Conservation (phyloP, 352 stramenopile species). For the Stramenopiles sp. region DNA sequence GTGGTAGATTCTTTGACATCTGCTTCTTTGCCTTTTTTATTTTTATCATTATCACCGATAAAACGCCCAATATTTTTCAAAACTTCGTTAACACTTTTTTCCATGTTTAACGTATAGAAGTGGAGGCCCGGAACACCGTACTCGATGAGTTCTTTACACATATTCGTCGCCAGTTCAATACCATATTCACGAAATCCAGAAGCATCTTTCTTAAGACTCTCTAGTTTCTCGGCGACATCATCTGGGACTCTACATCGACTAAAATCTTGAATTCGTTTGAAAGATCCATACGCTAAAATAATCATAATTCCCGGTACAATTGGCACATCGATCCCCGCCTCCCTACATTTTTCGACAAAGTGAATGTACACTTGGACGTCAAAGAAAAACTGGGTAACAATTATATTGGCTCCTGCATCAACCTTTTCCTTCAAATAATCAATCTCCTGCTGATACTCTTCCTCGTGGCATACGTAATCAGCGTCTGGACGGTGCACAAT, state of each 20-base stretch:
- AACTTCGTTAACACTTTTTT: constrained; percentile 28
- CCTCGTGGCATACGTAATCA: constrained; percentile 25
- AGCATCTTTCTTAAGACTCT: neutral
- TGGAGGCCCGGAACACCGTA: constrained; percentile 38
- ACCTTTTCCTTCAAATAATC: constrained; percentile 90
- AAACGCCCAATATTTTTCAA: too few relatives aligned
- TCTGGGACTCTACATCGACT: neutral
- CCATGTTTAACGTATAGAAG: constrained; percentile 74
- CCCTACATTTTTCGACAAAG: constrained; percentile 74
- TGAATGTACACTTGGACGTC: constrained; percentile 77
- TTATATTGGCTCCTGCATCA: constrained; percentile 87
- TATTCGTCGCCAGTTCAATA: neutral
- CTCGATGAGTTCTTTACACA: neutral
- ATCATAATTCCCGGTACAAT: constrained; percentile 98
- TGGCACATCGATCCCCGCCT: constrained; percentile 68
- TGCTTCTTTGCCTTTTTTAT: too few relatives aligned
- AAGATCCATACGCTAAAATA: constrained; percentile 32
- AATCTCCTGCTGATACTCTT: constrained; percentile 73
- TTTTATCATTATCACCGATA: too few relatives aligned
- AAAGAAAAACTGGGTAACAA: constrained; percentile 99
- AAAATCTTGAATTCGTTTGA: neutral
- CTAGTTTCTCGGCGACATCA: neutral
- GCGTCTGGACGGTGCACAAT: too few relatives aligned
- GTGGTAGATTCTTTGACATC: too few relatives aligned
- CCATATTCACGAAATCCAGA: neutral